These are phyloP conservation scores for Gypsophila paniculata DNA, from an alignment of 179 eudicot species.

Conservation along the genomic window DNA sequence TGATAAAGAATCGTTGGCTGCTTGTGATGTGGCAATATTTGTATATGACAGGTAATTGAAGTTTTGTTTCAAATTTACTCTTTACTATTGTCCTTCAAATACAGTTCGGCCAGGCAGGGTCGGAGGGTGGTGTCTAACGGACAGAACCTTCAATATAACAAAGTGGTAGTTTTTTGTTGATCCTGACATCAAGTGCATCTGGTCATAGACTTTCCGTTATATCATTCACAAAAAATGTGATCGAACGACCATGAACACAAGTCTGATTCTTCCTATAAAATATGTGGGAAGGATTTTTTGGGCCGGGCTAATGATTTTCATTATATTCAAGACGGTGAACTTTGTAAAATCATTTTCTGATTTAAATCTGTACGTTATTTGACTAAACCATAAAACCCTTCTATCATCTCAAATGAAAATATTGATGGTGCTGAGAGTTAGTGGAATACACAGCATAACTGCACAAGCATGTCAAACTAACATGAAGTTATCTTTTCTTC, in stretches of 20 bases:
- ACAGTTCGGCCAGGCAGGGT: not conserved
- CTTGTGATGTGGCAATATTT: slow-evolving; percentile 84
- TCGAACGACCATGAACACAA: not conserved
- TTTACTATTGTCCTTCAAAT: not conserved
- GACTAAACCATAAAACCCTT: not conserved
- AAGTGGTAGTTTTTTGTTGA: not conserved
- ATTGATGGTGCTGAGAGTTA: not conserved
- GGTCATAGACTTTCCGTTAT: too few species aligned
- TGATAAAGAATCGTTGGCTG: slow-evolving; percentile 64
- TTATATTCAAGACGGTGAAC: too few species aligned
- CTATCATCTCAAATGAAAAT: not conserved
- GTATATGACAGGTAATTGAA: slow-evolving; percentile 72
- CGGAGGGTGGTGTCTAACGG: not conserved
- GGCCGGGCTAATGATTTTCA: too few species aligned
- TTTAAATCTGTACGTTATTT: not conserved
- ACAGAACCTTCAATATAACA: not conserved
- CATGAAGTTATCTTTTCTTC: not conserved
- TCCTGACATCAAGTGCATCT: not conserved
- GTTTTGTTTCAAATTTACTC: not conserved
- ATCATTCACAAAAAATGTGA: too few species aligned
- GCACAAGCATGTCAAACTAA: not conserved
- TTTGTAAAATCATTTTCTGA: not conserved
- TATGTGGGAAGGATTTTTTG: too few species aligned
- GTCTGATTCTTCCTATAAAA: not conserved
- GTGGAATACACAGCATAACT: not conserved